Evolutionary conservation across 2,329 filamentous ascomycete genomes (phyloP), one percentile per base, ranked within the genome.

Genomic region (Aspergillus cejpii): DNA sequence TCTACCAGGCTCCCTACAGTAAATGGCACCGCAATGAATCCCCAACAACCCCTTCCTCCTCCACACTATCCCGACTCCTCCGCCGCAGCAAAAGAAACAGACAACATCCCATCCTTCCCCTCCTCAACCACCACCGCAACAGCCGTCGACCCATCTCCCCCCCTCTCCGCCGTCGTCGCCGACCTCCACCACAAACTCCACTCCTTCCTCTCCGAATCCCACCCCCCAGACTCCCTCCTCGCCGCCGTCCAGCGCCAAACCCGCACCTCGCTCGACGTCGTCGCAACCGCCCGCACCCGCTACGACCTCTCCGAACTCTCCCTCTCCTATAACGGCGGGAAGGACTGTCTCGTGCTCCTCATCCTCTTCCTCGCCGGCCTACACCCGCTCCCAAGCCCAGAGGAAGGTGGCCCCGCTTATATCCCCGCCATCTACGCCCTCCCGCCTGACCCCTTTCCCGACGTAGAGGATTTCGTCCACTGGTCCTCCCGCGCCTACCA

Each of bases 261-360:
- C 37, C 78, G 80, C 49, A 73, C 79, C 42, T 84, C 88, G 19
- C 74, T 94, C 59, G 75, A 69, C 17, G 81, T 95, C 17, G 81
- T 96, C 46, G 77, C 80, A 49, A 78, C 87, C 57, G 87, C 90
- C 11, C 72, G 96, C 60, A 68, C 79, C 51, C 77, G 76, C 61
- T 97, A 95, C 66, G 77, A 77, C 83, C 78, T 85, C 50, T 76
- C 84, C 47, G 78, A 94, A 62, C 77, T 97, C 49, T 88, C 90
- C 4, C 75, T 97, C 52, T 94, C 91, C 45, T 98, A 96, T 71
- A 98, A 98, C 59, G 92, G 92, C 62, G 92, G 92, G 49, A 98
- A 98, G 68, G 92, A 97, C 75, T 97, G 91, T 60, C 84, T 97
- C 14, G 90, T 97, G 42, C 81, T 97, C 14, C 76, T 97, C 5